Base-by-base conservation (phyloP, 345 rosid genomes). In the Bruguiera parviflora region DNA sequence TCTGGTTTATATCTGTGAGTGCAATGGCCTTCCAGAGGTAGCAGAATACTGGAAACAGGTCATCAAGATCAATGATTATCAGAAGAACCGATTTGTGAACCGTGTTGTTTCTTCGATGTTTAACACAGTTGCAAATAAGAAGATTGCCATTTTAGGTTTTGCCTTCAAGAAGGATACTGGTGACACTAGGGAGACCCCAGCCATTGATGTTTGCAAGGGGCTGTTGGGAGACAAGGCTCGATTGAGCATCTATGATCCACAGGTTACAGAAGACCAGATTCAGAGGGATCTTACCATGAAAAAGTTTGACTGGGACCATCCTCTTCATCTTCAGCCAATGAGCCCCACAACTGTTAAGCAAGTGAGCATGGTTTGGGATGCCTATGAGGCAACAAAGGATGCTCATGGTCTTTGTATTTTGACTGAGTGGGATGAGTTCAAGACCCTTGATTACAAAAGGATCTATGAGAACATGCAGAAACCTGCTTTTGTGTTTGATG, bases 351-450 rank as follows among this genome's bases (percentile, higher is more conserved):
- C 88, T 0, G 90, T 88, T 71, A 88, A 88, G 80, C 96, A 90
- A 86, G 98, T 92, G 52, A 75, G 67, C 3, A 84, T 85, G 16
- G 87, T 78, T 9, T 87, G 95, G 92, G 89, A 90, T 59, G 96
- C 96, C 16, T 90, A 90, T 20, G 84, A 80, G 58, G 96, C 98
- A 68, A 73, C 86, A 37, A 90, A 87, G 82, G 91, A 83, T 60
- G 98, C 98, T 15, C 98, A 92, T 39, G 96, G 87, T 27, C 35
- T 92, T 63, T 92, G 98, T 83, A 84, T 92, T 74, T 78, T 92
- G 75, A 92, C 98, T 0, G 96, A 92, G 88, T 92, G 98, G 98
- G 98, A 92, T 1, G 96, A 92, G 72, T 92, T 92, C 86, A 90
- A 81, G 92, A 73, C 68, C 10, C 92, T 92, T 1, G 98, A 92